Evolutionary conservation across 805 yeast species (phyloP), one percentile per base, ranked within the genome.

Genomic region (Metschnikowia similis): DNA sequence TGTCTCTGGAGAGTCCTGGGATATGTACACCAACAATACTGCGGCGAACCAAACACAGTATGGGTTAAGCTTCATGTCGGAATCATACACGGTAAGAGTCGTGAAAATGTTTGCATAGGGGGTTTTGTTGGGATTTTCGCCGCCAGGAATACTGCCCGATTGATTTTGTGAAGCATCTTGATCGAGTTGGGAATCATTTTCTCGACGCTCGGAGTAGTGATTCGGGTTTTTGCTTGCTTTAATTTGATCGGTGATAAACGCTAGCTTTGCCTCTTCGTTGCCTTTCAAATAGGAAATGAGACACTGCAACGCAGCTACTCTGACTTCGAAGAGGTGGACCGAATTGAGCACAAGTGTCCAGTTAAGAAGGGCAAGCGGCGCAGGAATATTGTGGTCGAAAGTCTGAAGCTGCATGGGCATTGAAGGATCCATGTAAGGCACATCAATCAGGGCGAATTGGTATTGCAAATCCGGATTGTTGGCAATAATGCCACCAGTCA

Each of bases 341-440:
- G 97, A 89, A 55, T 87, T 88, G 4, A 84, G 80, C 51, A 74
- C 78, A 7, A 92, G 67, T 32, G 89, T 76, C 99, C 99, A 94
- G 54, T 87, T 85, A 30, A 92, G 61, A 45, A 94, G 71, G 0
- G 95, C 89, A 29, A 77, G 74, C 0, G 85, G 74, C 0, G 88
- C 95, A 0, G 97, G 92, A 2, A 89, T 67, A 1, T 66, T 61
- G 41, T 54, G 58, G 40, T 64, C 66, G 38, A 60, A 71, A 1
- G 61, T 38, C 48, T 72, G 76, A 14, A 67, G 54, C 48, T 68
- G 75, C 1, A 79, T 48, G 0, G 83, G 82, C 47, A 81, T 60
- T 5, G 84, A 73, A 9, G 96, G 89, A 60, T 89, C 97, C 48
- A 91, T 74, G 62, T 85, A 89, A 0, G 99, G 99, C 7, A 94